Evolutionary conservation across 805 yeast species (phyloP), one percentile per base, ranked within the genome.

Genomic region (Wickerhamiella bombiphila): DNA sequence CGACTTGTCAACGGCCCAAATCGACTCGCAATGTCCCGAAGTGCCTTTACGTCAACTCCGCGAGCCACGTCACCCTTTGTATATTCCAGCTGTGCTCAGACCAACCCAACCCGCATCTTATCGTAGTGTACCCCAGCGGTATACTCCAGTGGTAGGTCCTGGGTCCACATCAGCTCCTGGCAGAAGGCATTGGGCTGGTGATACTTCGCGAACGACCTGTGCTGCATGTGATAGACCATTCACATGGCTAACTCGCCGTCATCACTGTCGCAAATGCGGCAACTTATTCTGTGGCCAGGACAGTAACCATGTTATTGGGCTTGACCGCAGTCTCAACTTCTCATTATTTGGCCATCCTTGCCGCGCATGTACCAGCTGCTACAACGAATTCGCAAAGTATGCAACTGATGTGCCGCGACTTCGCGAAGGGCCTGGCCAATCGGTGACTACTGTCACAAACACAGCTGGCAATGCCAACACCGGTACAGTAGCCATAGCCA

Each of bases 201-300:
- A 88, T 57, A 68, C 68, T 33, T 54, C 70, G 16, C 71, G 80
- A 26, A 56, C 64, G 34, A 65, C 69, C 35, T 88, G 97, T 56
- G 66, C 70, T 11, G 66, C 68, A 19, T 88, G 97, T 59, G 61
- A 66, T 36, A 71, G 68, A 49, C 53, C 64, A 14, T 86, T 88
- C 60, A 76, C 85, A 26, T 75, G 76, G 49, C 78, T 74, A 63
- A 94, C 70, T 55, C 70, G 86, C 49, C 68, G 76, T 45, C 93
- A 80, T 53, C 93, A 80, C 60, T 80, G 93, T 54, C 69, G 93
- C 38, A 76, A 76, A 53, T 80, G 93, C 56, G 93, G 93, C 26
- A 82, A 79, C 29, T 70, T 80, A 16, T 80, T 72, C 51, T 80
- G 93, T 56, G 71, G 73, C 24, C 72, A 69, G 42, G 86, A 81